phyloP scores from a whole-genome alignment of 1,139 yeast genomes.

The Magnusiomyces tetraspermus region DNA sequence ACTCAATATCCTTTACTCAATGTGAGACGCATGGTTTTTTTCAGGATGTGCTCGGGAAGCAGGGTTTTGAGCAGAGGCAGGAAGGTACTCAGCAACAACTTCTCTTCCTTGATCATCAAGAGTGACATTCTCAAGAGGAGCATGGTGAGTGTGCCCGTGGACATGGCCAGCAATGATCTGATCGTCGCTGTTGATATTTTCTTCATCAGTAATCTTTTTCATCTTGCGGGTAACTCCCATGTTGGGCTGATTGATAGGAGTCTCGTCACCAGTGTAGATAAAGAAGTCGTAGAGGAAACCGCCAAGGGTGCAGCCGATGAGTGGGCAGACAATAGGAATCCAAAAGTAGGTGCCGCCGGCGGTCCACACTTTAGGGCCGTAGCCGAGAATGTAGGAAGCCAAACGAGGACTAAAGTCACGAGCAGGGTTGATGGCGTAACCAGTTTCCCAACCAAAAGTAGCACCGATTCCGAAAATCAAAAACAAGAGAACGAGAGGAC shows the following conservation, averaged over 20 bases:
- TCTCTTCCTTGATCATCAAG: slow-evolving; percentile 2
- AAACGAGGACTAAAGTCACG: slow-evolving; percentile 46
- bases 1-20: not conserved
- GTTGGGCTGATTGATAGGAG: slow-evolving; percentile 40
- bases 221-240: slow-evolving; percentile 15
- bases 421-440: slow-evolving; percentile 44
- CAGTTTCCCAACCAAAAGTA: slow-evolving; percentile 42
- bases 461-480: slow-evolving; percentile 39
- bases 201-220: not conserved
- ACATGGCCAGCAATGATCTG: slow-evolving; percentile 11
- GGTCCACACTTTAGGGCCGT: slow-evolving; percentile 36
- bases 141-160: slow-evolving; percentile 14
- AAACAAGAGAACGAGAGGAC: slow-evolving; percentile 39
- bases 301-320: slow-evolving; percentile 39
- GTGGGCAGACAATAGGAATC: slow-evolving; percentile 43
- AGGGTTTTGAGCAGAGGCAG: not conserved
- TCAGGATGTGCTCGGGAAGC: not conserved
- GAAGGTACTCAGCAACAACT: slow-evolving; percentile 10
- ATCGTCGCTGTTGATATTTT: slow-evolving; percentile 9
- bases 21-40: not conserved
- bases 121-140: slow-evolving; percentile 5
- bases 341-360: slow-evolving; percentile 39
- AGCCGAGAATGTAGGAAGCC: slow-evolving; percentile 40
- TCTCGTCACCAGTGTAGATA: slow-evolving; percentile 42
- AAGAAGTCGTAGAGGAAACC: slow-evolving; percentile 40